These are phyloP conservation scores for Periglandula ipomoeae DNA, from an alignment of 2,329 filamentous ascomycete species.

Conservation along the genomic window DNA sequence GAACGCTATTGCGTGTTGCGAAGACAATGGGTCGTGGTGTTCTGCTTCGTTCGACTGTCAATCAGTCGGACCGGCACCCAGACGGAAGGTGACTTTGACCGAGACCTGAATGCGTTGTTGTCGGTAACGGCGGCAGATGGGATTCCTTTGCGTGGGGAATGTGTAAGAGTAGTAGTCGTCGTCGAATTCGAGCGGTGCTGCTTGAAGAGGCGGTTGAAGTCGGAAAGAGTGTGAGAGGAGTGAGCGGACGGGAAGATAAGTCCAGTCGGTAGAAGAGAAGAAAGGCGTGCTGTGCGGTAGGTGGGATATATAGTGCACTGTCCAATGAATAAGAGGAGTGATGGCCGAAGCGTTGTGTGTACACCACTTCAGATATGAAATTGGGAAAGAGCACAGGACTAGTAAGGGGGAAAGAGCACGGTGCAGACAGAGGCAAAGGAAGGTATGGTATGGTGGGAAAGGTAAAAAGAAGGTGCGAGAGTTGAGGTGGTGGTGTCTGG, in stretches of 20 bases:
- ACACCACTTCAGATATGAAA: background rate
- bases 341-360: background rate
- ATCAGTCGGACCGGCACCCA: background rate
- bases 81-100: background rate
- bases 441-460: background rate
- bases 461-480: background rate
- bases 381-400: background rate
- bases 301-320: background rate
- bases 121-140: background rate
- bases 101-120: background rate
- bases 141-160: background rate
- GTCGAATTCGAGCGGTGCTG: background rate
- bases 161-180: background rate
- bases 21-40: background rate
- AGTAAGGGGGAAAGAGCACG: background rate
- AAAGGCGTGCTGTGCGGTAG: background rate
- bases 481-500: background rate
- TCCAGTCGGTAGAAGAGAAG: background rate
- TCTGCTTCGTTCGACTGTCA: constrained; percentile 6
- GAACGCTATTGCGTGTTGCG: constrained; percentile 3
- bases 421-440: background rate
- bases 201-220: background rate
- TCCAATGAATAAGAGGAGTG: background rate
- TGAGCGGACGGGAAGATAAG: background rate
- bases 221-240: background rate